Conservation (phyloP, 2,329 filamentous ascomycete species). For the Elsinoe arachidis region DNA sequence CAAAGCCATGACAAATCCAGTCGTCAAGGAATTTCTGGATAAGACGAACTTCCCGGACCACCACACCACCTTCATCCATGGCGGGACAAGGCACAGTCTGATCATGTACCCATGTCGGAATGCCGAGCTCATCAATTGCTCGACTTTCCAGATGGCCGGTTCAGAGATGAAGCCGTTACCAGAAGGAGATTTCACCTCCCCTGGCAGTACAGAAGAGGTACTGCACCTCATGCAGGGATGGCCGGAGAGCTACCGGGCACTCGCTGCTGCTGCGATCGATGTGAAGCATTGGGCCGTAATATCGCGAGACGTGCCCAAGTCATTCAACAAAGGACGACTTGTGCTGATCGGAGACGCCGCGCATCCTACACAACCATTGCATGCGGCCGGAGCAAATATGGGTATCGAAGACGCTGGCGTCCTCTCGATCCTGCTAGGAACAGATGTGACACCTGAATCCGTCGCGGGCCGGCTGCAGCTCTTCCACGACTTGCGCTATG, state of each 20-base stretch:
- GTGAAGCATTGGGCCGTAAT: slow-evolving; percentile 12
- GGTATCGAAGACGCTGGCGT: slow-evolving; percentile 14
- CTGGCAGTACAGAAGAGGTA: slow-evolving; percentile 5
- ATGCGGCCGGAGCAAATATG: slow-evolving; percentile 20
- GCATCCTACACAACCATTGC: slow-evolving; percentile 30
- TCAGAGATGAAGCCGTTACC: slow-evolving; percentile 4
- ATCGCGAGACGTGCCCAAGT: slow-evolving; percentile 8
- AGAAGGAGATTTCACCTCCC: neutral
- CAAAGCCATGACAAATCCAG: neutral
- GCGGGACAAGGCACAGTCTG: slow-evolving; percentile 1
- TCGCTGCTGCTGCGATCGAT: neutral
- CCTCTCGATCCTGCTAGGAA: neutral
- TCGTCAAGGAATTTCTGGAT: neutral
- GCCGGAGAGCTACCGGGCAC: neutral
- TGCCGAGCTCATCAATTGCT: slow-evolving; percentile 11
- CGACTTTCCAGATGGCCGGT: slow-evolving; percentile 6
- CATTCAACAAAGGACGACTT: slow-evolving; percentile 25
- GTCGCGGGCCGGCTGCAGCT: neutral
- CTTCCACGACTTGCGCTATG: slow-evolving; percentile 6
- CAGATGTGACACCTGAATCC: neutral
- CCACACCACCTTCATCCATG: slow-evolving; percentile 9
- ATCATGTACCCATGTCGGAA: slow-evolving; percentile 6
- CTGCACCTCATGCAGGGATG: slow-evolving; percentile 5
- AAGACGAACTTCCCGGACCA: neutral
- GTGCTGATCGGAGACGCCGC: slow-evolving; percentile 30